Evolutionary conservation across 306 rosid species (phyloP).

Genomic region (Albizia julibrissin): DNA sequence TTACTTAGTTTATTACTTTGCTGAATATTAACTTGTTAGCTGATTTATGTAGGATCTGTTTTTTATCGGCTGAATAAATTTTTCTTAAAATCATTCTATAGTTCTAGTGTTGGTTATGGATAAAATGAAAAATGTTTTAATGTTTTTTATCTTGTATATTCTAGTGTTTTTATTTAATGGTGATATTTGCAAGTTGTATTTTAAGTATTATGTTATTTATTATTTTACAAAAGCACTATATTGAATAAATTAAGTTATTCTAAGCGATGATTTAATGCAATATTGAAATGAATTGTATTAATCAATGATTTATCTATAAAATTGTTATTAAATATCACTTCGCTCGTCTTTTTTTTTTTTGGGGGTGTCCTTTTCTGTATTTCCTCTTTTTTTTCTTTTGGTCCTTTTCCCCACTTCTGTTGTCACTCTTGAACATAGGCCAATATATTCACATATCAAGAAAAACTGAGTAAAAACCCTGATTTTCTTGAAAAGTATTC

Average conservation of each 20-base stretch:
- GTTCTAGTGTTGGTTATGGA: background rate
- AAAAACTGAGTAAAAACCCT: background rate
- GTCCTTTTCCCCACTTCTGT: background rate
- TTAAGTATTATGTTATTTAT: background rate
- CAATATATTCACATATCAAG: background rate
- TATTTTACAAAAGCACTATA: background rate
- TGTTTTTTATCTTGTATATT: background rate
- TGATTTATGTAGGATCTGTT: constrained; percentile 5
- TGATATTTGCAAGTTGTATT: background rate
- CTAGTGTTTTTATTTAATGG: background rate
- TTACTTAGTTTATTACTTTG: background rate
- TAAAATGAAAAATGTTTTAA: background rate
- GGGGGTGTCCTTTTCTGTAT: too few species aligned
- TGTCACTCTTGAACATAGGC: background rate
- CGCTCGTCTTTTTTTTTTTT: too few species aligned
- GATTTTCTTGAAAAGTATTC: too few species aligned
- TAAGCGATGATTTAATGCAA: background rate
- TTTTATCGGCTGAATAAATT: constrained; percentile 20
- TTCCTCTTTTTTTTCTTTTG: too few species aligned
- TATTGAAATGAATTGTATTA: background rate
- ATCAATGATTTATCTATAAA: background rate
- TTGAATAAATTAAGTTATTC: background rate
- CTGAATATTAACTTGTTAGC: background rate
- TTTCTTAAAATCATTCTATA: constrained; percentile 14
- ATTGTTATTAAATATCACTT: background rate